phyloP scores from a whole-genome alignment of 2,329 filamentous ascomycete species.

The Diaporthe ilicicola region DNA sequence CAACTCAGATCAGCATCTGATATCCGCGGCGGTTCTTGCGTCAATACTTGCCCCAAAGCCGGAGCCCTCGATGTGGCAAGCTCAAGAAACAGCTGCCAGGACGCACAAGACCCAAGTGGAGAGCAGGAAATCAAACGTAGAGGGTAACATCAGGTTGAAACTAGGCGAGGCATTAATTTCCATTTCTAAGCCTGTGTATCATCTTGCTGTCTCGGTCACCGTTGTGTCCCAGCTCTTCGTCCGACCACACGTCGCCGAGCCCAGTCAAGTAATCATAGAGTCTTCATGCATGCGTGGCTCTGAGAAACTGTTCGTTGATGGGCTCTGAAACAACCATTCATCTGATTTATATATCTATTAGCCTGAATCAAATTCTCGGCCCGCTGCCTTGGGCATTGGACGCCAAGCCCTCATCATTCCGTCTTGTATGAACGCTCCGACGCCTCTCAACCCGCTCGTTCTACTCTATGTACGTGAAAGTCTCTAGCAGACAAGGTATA shows the following conservation, averaged over 20 bases:
- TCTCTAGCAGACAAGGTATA: not conserved
- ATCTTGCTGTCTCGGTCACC: not conserved
- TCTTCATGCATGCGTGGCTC: not conserved
- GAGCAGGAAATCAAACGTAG: not conserved
- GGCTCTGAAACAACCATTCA: not conserved
- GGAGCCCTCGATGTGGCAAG: not conserved
- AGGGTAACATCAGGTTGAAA: not conserved
- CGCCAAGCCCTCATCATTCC: not conserved
- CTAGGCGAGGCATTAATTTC: not conserved
- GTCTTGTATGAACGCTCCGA: not conserved
- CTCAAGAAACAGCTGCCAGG: not conserved
- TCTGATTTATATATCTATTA: not conserved
- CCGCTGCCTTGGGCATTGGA: not conserved
- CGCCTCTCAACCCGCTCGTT: not conserved
- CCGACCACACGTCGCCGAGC: not conserved
- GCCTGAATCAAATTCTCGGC: not conserved
- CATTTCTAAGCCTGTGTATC: not conserved
- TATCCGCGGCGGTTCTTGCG: too few relatives aligned
- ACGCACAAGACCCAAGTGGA: too few relatives aligned
- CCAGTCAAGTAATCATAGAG: not conserved
- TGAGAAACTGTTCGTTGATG: not conserved
- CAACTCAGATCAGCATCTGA: too few relatives aligned
- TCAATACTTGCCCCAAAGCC: not conserved
- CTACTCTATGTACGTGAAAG: not conserved
- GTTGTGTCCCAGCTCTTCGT: not conserved